Percentiles rank a stretch among this genome's conserved stretches.
Evolutionary conservation across 75 land plant genomes (phyloP).

Genomic region (Adiantum capillusveneris): DNA sequence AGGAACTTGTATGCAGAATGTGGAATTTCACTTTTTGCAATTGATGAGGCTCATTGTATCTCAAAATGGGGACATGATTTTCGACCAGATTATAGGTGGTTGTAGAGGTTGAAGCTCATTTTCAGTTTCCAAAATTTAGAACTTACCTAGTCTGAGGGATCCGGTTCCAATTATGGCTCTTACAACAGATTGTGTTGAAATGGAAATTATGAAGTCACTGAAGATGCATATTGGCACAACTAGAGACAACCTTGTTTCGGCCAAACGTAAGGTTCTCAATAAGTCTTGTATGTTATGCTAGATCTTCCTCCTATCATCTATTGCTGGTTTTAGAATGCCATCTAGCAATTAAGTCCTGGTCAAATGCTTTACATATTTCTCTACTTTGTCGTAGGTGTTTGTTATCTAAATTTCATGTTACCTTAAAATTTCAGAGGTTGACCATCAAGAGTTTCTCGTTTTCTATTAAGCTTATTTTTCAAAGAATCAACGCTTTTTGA

Average conservation of each 20-base stretch:
- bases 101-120: no score
- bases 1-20: conserved; percentile 43
- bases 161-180: conserved; percentile 85
- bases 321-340: no score
- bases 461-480: no score
- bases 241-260: conserved; percentile 66
- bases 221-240: conserved; percentile 42
- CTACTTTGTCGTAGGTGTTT: no score
- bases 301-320: no score
- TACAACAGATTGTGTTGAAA: conserved; percentile 63
- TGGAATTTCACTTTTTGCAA: conserved; percentile 71
- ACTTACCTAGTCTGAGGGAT: conserved; percentile 56
- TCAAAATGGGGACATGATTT: conserved; percentile 94
- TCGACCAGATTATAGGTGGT: conserved; percentile 70
- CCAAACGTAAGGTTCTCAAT: conserved; percentile 77
- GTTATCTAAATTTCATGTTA: no score
- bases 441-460: no score
- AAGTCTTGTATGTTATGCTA: conserved; percentile 19
- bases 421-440: no score
- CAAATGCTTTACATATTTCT: no score
- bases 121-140: no score
- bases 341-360: no score
- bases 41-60: conserved; percentile 85
- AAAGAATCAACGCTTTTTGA: no score
- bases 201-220: conserved; percentile 66